phyloP scores from a whole-genome alignment of 2,329 filamentous ascomycete genomes.

The Aspergillus uvarum region DNA sequence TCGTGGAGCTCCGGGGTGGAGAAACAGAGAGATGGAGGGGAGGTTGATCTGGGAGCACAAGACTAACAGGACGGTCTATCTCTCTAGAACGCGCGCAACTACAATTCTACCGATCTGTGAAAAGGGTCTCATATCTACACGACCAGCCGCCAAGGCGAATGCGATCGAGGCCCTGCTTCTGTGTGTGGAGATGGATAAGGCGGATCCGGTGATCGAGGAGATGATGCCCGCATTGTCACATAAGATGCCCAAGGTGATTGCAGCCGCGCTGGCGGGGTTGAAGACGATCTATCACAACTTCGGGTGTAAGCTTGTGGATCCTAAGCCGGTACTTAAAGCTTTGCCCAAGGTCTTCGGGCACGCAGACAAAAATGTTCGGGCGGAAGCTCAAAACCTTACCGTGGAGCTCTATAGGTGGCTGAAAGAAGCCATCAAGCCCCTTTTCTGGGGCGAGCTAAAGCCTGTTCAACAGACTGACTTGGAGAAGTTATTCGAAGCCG shows the following conservation, averaged over 20 bases:
- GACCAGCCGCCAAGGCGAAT: constrained; percentile 83
- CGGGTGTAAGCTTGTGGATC: constrained; percentile 89
- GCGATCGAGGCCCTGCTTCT: constrained; percentile 83
- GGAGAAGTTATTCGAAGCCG: constrained; percentile 88
- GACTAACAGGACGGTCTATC: no score
- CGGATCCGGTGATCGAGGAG: constrained; percentile 85
- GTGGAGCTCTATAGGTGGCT: constrained; percentile 97
- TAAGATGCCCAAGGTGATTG: constrained; percentile 88
- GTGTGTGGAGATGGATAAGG: constrained; percentile 84
- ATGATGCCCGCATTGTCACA: constrained; percentile 78
- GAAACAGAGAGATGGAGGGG: no score
- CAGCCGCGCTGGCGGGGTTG: constrained; percentile 71
- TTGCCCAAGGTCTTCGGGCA: constrained; percentile 91
- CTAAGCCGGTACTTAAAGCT: constrained; percentile 83
- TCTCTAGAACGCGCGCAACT: constrained; percentile 65
- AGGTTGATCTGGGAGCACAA: no score
- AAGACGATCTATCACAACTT: constrained; percentile 88
- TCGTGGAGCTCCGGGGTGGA: background rate
- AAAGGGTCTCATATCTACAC: constrained; percentile 84
- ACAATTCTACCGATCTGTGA: constrained; percentile 81
- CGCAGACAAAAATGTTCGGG: constrained; percentile 96
- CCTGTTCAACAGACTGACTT: constrained; percentile 92
- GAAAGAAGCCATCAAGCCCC: constrained; percentile 94
- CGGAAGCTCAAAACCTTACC: constrained; percentile 85
- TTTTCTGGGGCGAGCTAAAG: constrained; percentile 96